Evolutionary conservation across 176 grass and related monocot species (phyloP), one percentile per base, ranked within the genome.

Genomic region (Carex cristatella): DNA sequence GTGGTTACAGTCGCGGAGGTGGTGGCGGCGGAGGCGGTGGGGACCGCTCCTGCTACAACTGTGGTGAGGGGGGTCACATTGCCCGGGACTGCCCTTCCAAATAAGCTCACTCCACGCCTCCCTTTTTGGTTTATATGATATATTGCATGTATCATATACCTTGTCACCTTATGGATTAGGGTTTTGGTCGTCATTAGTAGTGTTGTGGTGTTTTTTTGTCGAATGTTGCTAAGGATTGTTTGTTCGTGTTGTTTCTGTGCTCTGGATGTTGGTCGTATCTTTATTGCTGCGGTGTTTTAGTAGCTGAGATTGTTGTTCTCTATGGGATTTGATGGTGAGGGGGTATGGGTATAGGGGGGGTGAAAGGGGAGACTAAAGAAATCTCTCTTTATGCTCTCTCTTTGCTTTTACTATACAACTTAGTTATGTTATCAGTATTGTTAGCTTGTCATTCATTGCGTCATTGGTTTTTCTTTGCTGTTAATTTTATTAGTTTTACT

Each of bases 1-100:
- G 81, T n/a, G 63, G 81, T 1, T 85, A 89, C 0, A 87, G 89
- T 7, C 85, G 92, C 3, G 54, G 89, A 2, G 86, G 81, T 33
- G 87, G 85, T 0, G 78, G 79, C 0, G 79, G 79, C 0, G 80
- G 80, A 12, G 80, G 80, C 4, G 80, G 80, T 12, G 80, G 81
- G 9, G 81, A 83, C 19, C 89, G 94, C n/a, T 89, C 91, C 31
- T 96, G 94, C 84, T 96, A 96, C 86, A 91, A 93, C 89, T 96
- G 94, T 74, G 95, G 95, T 60, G 91, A 94, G 86, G 33, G 81
- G 1, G 95, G 95, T 49, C 95, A 97, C 86, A 87, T 97, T 81
- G 91, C 95, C 30, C 89, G 95, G 83, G 95, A 98, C 67, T 98
- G 95, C 89, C 27, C 74, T 58, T 18, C 63, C 63, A 83, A 83